These are phyloP conservation scores for Xanthoceras sorbifolium DNA, from an alignment of 345 rosid genomes.

Conservation along the genomic window DNA sequence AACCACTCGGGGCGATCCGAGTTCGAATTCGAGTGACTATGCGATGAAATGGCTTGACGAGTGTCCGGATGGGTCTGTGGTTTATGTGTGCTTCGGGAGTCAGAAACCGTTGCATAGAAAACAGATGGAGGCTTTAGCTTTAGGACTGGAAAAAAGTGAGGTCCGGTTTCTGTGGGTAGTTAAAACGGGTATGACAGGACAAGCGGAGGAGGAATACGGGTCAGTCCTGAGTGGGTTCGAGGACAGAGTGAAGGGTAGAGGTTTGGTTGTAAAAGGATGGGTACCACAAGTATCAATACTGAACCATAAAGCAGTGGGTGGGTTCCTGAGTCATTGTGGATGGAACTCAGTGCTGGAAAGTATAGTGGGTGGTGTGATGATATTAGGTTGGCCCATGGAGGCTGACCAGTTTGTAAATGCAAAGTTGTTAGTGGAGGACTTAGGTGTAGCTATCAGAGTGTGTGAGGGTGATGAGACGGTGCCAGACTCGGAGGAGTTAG, in stretches of 20 bases:
- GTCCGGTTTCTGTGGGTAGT: conserved; percentile 64
- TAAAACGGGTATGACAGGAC: conserved; percentile 31
- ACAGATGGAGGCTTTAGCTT: conserved; percentile 57
- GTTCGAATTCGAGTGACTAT: neutral
- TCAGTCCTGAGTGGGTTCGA: conserved; percentile 50
- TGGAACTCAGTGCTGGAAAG: conserved; percentile 81
- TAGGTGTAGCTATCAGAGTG: conserved; percentile 51
- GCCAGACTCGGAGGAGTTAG: conserved; percentile 52
- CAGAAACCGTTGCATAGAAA: conserved; percentile 41
- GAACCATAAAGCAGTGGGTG: conserved; percentile 56
- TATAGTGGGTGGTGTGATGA: conserved; percentile 45
- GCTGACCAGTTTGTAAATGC: conserved; percentile 66
- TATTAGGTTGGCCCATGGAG: conserved; percentile 76
- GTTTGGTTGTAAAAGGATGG: conserved; percentile 55
- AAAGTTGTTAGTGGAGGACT: conserved; percentile 50
- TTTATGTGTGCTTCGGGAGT: conserved; percentile 71
- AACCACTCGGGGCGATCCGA: neutral
- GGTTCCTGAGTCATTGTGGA: conserved; percentile 72
- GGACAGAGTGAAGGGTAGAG: conserved; percentile 43
- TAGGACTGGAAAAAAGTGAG: conserved; percentile 54
- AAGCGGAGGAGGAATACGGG: conserved; percentile 23
- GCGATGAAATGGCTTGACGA: conserved; percentile 54
- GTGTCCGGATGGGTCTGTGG: conserved; percentile 54
- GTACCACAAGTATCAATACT: conserved; percentile 55
- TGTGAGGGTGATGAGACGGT: conserved; percentile 54